Evolutionary conservation across 2,329 filamentous ascomycete genomes (phyloP), one percentile per base, ranked within the genome.

Genomic region (Malbranchea zuffiana): DNA sequence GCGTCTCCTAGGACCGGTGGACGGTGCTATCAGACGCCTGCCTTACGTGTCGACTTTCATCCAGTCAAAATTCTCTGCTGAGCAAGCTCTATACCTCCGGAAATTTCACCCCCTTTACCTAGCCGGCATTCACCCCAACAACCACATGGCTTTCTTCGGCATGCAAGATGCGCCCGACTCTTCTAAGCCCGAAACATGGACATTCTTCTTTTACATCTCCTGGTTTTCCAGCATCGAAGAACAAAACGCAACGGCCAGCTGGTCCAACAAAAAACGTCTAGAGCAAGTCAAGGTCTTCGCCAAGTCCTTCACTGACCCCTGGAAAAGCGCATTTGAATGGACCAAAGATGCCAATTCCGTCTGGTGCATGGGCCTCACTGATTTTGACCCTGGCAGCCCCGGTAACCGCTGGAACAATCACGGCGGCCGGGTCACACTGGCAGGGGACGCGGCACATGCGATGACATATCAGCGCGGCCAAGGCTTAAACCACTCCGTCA

Each of bases 171-270:
- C 44, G 3, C 42, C 42, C 13, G 45, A 53, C 17, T 47, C 48
- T 2, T 37, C 45, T 24, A 35, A 45, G n/a, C 53, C 52, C 2
- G 47, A 50, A 21, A 51, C 47, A 8, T 56, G 53, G 54, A 48
- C 47, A 4, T 56, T 56, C 32, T 63, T 63, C 49, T 67, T 63
- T 50, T 69, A 69, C 47, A 62, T 68, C 34, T 67, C 65, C 7
- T 68, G 63, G 61, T 44, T 36, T 12, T 56, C 49, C 6, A 53
- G 47, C 21, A 18, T 61, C 1, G 57, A 65, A 35, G 58, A 66
- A 41, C 65, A 68, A 42, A 31, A 27, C 18, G 19, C 12, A 25
- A 39, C 71, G 0, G 43, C 48, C 0, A 57, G 52, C 0, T 61
- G 61, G 16, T 36, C 43, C 3, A 37, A 30, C 18, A 29, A 30